phyloP scores from a whole-genome alignment of 495 filamentous ascomycete genomes.

The Penicillium flavigenum region DNA sequence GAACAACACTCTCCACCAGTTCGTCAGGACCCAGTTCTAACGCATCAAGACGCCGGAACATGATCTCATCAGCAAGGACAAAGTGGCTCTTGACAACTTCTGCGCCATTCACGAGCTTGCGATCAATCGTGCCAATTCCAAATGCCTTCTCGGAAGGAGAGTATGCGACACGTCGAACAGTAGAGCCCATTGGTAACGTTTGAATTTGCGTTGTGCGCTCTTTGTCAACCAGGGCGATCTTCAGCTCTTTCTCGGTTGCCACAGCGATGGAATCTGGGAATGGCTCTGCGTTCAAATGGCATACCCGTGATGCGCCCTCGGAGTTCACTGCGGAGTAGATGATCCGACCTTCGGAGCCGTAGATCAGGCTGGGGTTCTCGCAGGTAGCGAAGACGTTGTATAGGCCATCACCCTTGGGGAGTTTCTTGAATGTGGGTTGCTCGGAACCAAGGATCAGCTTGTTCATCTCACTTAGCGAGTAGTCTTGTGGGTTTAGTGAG shows the following conservation, averaged over 20 bases:
- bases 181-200: slow-evolving; percentile 73
- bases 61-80: slow-evolving; percentile 59
- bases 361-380: slow-evolving; percentile 91
- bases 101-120: slow-evolving; percentile 53
- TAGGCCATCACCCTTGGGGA: slow-evolving; percentile 62
- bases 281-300: slow-evolving; percentile 74
- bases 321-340: slow-evolving; percentile 96
- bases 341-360: slow-evolving; percentile 80
- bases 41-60: slow-evolving; percentile 54
- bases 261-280: slow-evolving; percentile 81
- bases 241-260: slow-evolving; percentile 72
- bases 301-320: slow-evolving; percentile 76
- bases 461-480: slow-evolving; percentile 67
- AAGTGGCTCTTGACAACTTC: slow-evolving; percentile 61
- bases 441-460: slow-evolving; percentile 84
- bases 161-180: slow-evolving; percentile 84
- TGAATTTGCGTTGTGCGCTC: slow-evolving; percentile 85
- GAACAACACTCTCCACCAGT: slow-evolving; percentile 79
- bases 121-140: slow-evolving; percentile 79
- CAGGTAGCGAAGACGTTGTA: slow-evolving; percentile 91
- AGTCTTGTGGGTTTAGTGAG: slow-evolving; percentile 57
- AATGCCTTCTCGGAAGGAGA: slow-evolving; percentile 77
- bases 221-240: slow-evolving; percentile 78
- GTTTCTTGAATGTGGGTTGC: slow-evolving; percentile 72
- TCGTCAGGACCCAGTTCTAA: slow-evolving; percentile 62